Evolutionary conservation across 225 moss, liverwort and hornwort species (phyloP).

Genomic region (Polytrichum formosum): DNA sequence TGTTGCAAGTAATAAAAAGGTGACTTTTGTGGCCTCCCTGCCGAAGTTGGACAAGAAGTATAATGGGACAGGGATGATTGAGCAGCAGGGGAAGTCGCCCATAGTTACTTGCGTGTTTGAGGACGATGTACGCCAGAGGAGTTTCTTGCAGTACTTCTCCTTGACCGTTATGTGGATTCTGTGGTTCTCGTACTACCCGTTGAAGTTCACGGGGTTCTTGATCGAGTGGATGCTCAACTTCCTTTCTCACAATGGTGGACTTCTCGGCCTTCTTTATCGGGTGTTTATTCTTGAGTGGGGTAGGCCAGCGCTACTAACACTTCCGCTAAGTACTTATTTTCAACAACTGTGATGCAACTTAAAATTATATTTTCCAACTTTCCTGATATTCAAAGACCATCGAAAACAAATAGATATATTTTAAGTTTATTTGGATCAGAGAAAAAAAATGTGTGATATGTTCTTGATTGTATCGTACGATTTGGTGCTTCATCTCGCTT

Average conservation of each 20-base stretch:
- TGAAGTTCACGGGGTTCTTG: constrained; percentile 16
- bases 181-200: constrained; percentile 5
- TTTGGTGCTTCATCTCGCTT: too few species aligned
- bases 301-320: not conserved
- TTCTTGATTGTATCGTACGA: too few species aligned
- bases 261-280: constrained; percentile 15
- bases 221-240: constrained; percentile 45
- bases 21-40: not conserved
- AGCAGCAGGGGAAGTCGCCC: too few species aligned
- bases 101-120: not conserved
- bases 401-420: not conserved
- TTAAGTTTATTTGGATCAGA: not conserved
- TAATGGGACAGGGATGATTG: not conserved
- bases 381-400: not conserved
- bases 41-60: not conserved
- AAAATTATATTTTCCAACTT: not conserved
- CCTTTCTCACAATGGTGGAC: constrained; percentile 25
- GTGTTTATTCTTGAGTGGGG: constrained; percentile 18
- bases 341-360: not conserved
- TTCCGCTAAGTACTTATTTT: too few species aligned
- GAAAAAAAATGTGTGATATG: not conserved
- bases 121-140: not conserved
- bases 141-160: constrained; percentile 2
- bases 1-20: not conserved
- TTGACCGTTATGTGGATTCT: constrained; percentile 1